A percentile compares a stretch with the other conserved stretches of the same genome.
Conservation (phyloP, 345 rosid genomes). For the Diplotaxis tenuifolia region DNA sequence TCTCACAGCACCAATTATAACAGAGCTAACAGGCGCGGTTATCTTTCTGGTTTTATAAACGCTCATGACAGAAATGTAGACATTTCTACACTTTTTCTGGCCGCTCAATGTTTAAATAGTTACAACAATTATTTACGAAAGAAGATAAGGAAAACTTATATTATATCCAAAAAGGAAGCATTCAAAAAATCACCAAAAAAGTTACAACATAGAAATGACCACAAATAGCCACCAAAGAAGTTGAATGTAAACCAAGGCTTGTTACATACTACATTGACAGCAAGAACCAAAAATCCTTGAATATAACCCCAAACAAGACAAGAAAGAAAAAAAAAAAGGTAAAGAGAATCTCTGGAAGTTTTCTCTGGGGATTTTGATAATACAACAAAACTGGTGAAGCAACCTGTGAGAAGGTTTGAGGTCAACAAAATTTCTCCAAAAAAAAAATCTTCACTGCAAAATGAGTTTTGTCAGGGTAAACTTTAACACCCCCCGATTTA, state of each 20-base stretch:
- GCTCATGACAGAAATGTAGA: not conserved
- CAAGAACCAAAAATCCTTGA: slow-evolving; percentile 38
- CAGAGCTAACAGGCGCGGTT: not conserved
- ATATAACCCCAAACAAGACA: slow-evolving; percentile 14
- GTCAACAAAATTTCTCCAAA: slow-evolving; percentile 25
- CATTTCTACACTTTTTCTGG: not conserved
- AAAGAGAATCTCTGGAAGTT: slow-evolving; percentile 12
- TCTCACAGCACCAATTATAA: not conserved
- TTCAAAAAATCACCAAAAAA: slow-evolving; percentile 13
- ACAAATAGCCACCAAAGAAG: slow-evolving; percentile 23
- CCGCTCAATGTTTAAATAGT: not conserved
- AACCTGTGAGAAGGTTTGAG: slow-evolving; percentile 19
- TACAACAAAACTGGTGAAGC: slow-evolving; percentile 42
- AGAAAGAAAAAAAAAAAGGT: not conserved
- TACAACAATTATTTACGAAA: not conserved
- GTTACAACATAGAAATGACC: slow-evolving; percentile 31
- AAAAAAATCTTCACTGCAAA: slow-evolving; percentile 30
- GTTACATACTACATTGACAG: slow-evolving; percentile 28
- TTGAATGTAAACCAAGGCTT: slow-evolving; percentile 33
- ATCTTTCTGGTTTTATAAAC: not conserved
- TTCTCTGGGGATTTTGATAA: slow-evolving; percentile 26
- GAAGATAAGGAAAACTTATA: not conserved
- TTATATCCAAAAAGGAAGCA: slow-evolving; percentile 27
- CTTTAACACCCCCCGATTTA: slow-evolving; percentile 31
- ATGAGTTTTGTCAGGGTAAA: slow-evolving; percentile 32